phyloP scores from a whole-genome alignment of 768 basidiomycete species.

The Termitomyces sp. region DNA sequence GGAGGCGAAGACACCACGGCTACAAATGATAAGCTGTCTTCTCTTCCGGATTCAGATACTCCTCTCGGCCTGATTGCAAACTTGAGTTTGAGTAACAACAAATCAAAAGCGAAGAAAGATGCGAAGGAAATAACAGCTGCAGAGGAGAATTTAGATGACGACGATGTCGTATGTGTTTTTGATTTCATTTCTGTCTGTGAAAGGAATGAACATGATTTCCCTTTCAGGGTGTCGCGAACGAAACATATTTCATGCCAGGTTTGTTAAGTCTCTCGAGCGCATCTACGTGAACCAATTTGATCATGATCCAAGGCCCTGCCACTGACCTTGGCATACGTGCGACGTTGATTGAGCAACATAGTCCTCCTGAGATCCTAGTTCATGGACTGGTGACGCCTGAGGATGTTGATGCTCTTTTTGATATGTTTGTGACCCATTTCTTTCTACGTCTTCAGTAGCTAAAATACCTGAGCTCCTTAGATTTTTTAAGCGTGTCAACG shows the following conservation, averaged over 20 bases:
- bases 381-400: constrained; percentile 73
- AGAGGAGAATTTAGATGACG: constrained; percentile 49
- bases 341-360: constrained; percentile 69
- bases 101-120: constrained; percentile 35
- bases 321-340: constrained; percentile 66
- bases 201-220: background rate
- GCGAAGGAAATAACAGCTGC: constrained; percentile 27
- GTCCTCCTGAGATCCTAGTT: constrained; percentile 75
- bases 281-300: background rate
- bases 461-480: constrained; percentile 27
- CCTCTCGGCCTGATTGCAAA: constrained; percentile 75
- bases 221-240: constrained; percentile 71
- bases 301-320: constrained; percentile 47
- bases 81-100: constrained; percentile 54
- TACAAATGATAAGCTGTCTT: constrained; percentile 39
- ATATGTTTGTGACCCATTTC: constrained; percentile 48
- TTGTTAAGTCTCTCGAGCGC: background rate
- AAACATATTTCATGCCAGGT: constrained; percentile 78
- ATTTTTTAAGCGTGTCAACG: constrained; percentile 68
- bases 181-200: background rate
- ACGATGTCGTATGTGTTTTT: constrained; percentile 49
- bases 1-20: constrained; percentile 27
- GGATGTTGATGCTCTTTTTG: constrained; percentile 80
- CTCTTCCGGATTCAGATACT: constrained; percentile 64
- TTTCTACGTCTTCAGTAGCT: background rate